phyloP scores from a whole-genome alignment of 2,329 filamentous ascomycete species.

The Coniosporium tulheliwenetii region DNA sequence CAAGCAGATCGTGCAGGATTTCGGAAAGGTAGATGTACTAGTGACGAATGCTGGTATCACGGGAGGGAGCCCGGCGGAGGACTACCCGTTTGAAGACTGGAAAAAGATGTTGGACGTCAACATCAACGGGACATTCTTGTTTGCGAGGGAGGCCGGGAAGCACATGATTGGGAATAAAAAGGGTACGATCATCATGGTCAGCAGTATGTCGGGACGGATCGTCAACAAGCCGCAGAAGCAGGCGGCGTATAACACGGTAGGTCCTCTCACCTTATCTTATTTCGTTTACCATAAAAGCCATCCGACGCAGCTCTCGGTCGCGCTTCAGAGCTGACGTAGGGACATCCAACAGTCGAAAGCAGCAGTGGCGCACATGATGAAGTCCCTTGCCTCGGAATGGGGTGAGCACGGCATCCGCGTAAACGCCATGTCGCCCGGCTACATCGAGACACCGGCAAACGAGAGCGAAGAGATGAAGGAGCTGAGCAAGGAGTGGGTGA shows the following conservation, averaged over 20 bases:
- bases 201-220: constrained; percentile 14
- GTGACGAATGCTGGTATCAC: constrained; percentile 25
- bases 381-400: constrained; percentile 18
- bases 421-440: constrained; percentile 23
- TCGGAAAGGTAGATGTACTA: constrained; percentile 21
- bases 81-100: constrained; percentile 17
- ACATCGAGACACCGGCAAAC: constrained; percentile 16
- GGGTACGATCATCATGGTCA: constrained; percentile 11
- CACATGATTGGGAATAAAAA: constrained; percentile 17
- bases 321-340: neutral
- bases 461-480: constrained; percentile 20
- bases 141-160: constrained; percentile 19
- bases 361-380: constrained; percentile 9
- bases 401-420: constrained; percentile 20
- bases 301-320: neutral
- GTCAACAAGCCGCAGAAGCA: constrained; percentile 21
- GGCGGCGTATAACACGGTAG: constrained; percentile 19
- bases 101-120: constrained; percentile 21
- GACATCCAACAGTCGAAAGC: constrained; percentile 7
- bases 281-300: neutral
- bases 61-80: constrained; percentile 17
- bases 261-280: constrained; percentile 2
- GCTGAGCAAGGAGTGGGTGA: constrained; percentile 16
- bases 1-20: constrained; percentile 15
- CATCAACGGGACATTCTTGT: constrained; percentile 21